phyloP scores from a whole-genome alignment of 306 rosid species.

The Prunus fruticosa region DNA sequence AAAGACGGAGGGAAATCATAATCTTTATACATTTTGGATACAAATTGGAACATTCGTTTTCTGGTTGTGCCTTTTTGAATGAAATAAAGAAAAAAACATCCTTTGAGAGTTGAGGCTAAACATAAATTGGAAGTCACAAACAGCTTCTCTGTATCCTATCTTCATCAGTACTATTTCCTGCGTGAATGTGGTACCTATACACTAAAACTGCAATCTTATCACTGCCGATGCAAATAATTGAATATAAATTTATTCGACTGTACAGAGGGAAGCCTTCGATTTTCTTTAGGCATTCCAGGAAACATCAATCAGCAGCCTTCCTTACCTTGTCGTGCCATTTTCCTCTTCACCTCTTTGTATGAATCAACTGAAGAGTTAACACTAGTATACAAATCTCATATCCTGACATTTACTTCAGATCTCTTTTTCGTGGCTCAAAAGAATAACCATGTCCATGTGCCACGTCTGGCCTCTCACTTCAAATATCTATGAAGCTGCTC shows the following conservation, averaged over 20 bases:
- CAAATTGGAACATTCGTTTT: not conserved
- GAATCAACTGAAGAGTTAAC: slow-evolving; percentile 2
- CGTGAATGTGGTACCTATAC: not conserved
- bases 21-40: not conserved
- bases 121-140: not conserved
- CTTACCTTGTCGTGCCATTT: not conserved
- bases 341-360: not conserved
- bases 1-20: not conserved
- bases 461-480: slow-evolving; percentile 1
- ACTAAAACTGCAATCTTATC: not conserved
- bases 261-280: slow-evolving; percentile 5
- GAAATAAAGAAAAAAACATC: not conserved
- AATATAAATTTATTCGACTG: not conserved
- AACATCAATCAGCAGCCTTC: not conserved
- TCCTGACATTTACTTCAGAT: slow-evolving; percentile 38
- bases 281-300: slow-evolving; percentile 2
- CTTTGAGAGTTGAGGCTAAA: not conserved
- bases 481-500: not conserved
- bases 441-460: slow-evolving; percentile 36
- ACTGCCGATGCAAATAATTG: not conserved
- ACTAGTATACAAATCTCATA: not conserved
- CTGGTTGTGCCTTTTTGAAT: not conserved
- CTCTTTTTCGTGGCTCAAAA: slow-evolving; percentile 36
- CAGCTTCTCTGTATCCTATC: not conserved
- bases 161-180: not conserved